Evolutionary conservation across 495 filamentous ascomycete genomes (phyloP).

Genomic region (Talaromyces ruber): DNA sequence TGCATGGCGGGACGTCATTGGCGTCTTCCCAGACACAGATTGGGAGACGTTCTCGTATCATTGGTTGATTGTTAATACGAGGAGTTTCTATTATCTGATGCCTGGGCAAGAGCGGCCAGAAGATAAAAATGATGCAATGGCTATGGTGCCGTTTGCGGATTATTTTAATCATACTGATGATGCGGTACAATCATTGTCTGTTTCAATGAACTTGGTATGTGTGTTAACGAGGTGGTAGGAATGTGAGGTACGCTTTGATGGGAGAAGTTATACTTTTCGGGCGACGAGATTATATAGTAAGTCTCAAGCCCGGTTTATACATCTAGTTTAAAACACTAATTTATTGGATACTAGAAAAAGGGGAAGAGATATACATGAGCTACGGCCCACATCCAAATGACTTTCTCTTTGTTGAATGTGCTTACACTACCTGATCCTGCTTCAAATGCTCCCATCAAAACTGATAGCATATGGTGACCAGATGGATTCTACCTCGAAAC

Average conservation of each 20-base stretch:
- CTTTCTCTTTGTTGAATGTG: slow-evolving; percentile 70
- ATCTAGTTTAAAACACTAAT: neutral
- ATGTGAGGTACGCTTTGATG: slow-evolving; percentile 56
- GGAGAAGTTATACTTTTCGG: slow-evolving; percentile 52
- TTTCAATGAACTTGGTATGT: neutral
- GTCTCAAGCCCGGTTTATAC: neutral
- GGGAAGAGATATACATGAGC: slow-evolving; percentile 70
- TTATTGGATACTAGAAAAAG: slow-evolving; percentile 22
- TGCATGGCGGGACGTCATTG: slow-evolving; percentile 49
- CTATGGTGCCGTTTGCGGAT: slow-evolving; percentile 76
- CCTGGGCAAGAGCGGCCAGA: slow-evolving; percentile 40
- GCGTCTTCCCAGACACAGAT: slow-evolving; percentile 43
- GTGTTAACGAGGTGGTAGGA: slow-evolving; percentile 12
- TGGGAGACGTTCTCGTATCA: slow-evolving; percentile 53
- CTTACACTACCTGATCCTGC: slow-evolving; percentile 13
- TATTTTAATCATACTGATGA: slow-evolving; percentile 74
- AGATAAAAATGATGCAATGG: slow-evolving; percentile 63
- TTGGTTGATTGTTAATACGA: slow-evolving; percentile 79
- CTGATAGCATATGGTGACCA: slow-evolving; percentile 11
- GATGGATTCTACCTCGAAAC: slow-evolving; percentile 65
- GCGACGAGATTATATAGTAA: slow-evolving; percentile 48
- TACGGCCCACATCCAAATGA: slow-evolving; percentile 79
- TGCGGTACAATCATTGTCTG: slow-evolving; percentile 19
- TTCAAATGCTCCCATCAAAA: too few relatives aligned
- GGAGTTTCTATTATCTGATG: slow-evolving; percentile 68